Percentiles rank a stretch among this genome's conserved stretches.
Conservation (phyloP, 768 basidiomycete species). For the Lentinula raphanica region DNA sequence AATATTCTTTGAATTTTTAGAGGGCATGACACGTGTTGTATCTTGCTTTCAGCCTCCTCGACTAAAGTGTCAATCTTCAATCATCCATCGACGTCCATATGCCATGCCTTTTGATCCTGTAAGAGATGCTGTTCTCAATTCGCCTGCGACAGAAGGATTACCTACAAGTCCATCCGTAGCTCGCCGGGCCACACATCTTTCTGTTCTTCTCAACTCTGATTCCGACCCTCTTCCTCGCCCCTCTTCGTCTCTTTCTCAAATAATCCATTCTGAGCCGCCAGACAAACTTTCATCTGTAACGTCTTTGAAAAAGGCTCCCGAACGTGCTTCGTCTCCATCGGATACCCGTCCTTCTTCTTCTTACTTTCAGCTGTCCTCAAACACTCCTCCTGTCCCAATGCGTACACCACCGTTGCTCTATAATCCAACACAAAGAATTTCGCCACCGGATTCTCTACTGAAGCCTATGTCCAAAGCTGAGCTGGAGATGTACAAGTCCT, state of each 20-base stretch:
- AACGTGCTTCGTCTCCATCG: background rate
- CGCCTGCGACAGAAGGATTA: constrained; percentile 45
- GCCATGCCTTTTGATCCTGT: constrained; percentile 81
- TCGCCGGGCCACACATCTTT: constrained; percentile 71
- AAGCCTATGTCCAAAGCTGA: constrained; percentile 61
- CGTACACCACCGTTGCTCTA: constrained; percentile 45
- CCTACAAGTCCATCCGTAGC: constrained; percentile 40
- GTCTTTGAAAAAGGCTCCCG: constrained; percentile 17
- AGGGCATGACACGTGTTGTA: background rate
- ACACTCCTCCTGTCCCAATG: constrained; percentile 29
- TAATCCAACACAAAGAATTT: constrained; percentile 55
- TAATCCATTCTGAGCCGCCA: constrained; percentile 25
- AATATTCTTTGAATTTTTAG: background rate
- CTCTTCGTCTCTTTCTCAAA: constrained; percentile 38
- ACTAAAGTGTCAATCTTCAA: background rate
- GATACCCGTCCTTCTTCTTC: constrained; percentile 33
- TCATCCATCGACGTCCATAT: background rate
- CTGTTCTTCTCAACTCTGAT: constrained; percentile 65
- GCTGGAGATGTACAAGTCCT: constrained; percentile 52
- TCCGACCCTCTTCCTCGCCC: constrained; percentile 32
- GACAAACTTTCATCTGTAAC: constrained; percentile 28
- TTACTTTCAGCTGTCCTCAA: constrained; percentile 23
- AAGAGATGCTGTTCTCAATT: constrained; percentile 80
- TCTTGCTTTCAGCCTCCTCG: background rate
- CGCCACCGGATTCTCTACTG: constrained; percentile 58